A percentile compares a stretch with the other conserved stretches of the same genome.
These are phyloP conservation scores for Lizonia empirigonia DNA, from an alignment of 2,329 filamentous ascomycete species.

Conservation along the genomic window DNA sequence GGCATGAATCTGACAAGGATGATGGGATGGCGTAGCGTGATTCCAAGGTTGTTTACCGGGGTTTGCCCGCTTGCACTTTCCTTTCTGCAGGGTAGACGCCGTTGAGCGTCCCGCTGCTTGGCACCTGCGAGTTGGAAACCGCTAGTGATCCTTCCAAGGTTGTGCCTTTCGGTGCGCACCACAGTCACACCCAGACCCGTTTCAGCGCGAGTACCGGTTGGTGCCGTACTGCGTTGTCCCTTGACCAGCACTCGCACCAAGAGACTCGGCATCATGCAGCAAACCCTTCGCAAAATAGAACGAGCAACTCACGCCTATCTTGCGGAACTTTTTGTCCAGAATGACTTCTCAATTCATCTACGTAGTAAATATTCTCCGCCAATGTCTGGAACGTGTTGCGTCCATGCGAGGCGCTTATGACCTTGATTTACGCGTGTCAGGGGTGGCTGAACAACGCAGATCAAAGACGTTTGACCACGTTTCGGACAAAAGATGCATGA, in stretches of 20 bases:
- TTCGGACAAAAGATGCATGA: slow-evolving; percentile 4
- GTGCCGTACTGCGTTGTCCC: slow-evolving; percentile 8
- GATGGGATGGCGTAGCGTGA: slow-evolving; percentile 2
- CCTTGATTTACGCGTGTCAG: neutral
- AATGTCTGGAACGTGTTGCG: neutral
- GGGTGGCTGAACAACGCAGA: slow-evolving; percentile 9
- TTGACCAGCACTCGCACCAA: neutral
- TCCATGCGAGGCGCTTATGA: slow-evolving; percentile 1
- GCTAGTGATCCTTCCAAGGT: slow-evolving; percentile 3
- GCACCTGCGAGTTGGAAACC: slow-evolving; percentile 9
- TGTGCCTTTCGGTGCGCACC: slow-evolving; percentile 1
- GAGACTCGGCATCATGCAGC: slow-evolving; percentile 4
- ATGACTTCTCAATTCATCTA: slow-evolving; percentile 6
- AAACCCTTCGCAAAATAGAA: neutral
- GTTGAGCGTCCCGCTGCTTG: slow-evolving; percentile 6
- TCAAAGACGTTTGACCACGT: neutral
- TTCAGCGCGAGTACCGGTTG: neutral
- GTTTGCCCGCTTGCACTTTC: neutral
- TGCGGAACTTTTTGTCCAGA: neutral
- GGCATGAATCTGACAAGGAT: slow-evolving; percentile 13
- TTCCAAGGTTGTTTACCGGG: neutral
- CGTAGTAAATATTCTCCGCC: slow-evolving; percentile 5
- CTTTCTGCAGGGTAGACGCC: slow-evolving; percentile 4
- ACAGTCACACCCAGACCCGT: slow-evolving; percentile 1
- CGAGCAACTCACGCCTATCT: slow-evolving; percentile 2